Base-by-base conservation (phyloP, 495 filamentous ascomycete species). In the Peziza echinospora region DNA sequence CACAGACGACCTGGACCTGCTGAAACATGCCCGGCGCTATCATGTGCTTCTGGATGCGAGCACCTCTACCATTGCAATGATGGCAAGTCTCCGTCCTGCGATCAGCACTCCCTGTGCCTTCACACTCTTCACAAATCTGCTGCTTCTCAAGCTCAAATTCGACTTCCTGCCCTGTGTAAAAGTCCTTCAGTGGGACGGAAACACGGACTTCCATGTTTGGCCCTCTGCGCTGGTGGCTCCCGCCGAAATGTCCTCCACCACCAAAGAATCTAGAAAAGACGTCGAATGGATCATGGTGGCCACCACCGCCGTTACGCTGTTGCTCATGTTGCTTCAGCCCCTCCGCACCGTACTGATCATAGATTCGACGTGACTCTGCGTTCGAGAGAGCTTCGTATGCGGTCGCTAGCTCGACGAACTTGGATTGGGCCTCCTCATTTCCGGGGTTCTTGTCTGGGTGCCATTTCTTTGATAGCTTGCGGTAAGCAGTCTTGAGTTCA, bases 201-300 rank as follows among this genome's bases (percentile, higher is more conserved):
- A 96, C 71, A 42, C 78, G 75, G 47, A 93, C 73, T 65, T 99
- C 89, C 72, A 89, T 84, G 57, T 91, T 82, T 13, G 78, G 89
- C 0, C 89, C 89, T 6, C 78, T 73, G 9, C 87, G 75, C 58
- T 91, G 77, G 26, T 75, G 73, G 49, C 66, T 64, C 50, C 79
- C 74, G 10, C 73, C 70, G 44, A 83, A 93, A 64, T 89, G 86
- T 22, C 78, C 78, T 7, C 57, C 57, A 11, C 70, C 70, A 17
- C 80, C 77, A n/a, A 99, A 99, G 74, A 99, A 96, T 44, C 84
- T 80, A 41, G 77, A 84, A 70, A 99, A 99, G 21, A 99, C 65
- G 60, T 99, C 89, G 65, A 99, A 96, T 16, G 89, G 89, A 59
- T 97, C 86, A 62, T 93, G 77, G 44, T 70, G 66, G 6, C 69